Evolutionary conservation across 2,329 filamentous ascomycete genomes (phyloP).

Genomic region (Sclerotinia spermophila): DNA sequence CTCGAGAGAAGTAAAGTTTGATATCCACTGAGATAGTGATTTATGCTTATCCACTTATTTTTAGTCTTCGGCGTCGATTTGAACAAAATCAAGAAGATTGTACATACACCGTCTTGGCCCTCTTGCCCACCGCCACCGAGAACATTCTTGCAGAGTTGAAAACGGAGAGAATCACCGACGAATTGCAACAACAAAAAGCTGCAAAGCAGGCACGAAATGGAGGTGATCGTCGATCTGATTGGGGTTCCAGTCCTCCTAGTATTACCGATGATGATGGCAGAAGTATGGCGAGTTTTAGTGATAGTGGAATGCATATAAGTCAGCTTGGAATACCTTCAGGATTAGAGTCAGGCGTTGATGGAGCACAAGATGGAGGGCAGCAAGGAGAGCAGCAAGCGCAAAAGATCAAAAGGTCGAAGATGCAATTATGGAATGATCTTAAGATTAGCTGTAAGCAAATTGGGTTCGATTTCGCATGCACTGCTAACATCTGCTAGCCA

Average conservation of each 20-base stretch:
- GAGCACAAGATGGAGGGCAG: slow-evolving; percentile 42
- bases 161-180: slow-evolving; percentile 87
- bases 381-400: slow-evolving; percentile 44
- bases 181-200: slow-evolving; percentile 90
- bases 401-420: slow-evolving; percentile 71
- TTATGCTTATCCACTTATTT: slow-evolving; percentile 21
- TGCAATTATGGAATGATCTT: slow-evolving; percentile 94
- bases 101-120: slow-evolving; percentile 93
- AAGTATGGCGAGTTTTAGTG: slow-evolving; percentile 73
- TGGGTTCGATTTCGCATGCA: slow-evolving; percentile 21
- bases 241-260: slow-evolving; percentile 50
- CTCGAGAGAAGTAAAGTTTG: slow-evolving; percentile 83
- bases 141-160: slow-evolving; percentile 85
- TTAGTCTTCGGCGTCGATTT: slow-evolving; percentile 86
- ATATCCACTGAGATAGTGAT: neutral
- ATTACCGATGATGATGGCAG: slow-evolving; percentile 78
- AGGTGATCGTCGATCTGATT: slow-evolving; percentile 45
- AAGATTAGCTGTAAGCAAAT: slow-evolving; percentile 79
- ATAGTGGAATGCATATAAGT: slow-evolving; percentile 79
- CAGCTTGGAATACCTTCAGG: slow-evolving; percentile 60
- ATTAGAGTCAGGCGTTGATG: slow-evolving; percentile 42
- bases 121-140: slow-evolving; percentile 85
- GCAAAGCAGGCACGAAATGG: slow-evolving; percentile 62
- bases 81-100: slow-evolving; percentile 99
- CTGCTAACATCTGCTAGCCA: slow-evolving; percentile 52